Base-by-base conservation (phyloP, 306 rosid genomes). In the Acacia confusa region DNA sequence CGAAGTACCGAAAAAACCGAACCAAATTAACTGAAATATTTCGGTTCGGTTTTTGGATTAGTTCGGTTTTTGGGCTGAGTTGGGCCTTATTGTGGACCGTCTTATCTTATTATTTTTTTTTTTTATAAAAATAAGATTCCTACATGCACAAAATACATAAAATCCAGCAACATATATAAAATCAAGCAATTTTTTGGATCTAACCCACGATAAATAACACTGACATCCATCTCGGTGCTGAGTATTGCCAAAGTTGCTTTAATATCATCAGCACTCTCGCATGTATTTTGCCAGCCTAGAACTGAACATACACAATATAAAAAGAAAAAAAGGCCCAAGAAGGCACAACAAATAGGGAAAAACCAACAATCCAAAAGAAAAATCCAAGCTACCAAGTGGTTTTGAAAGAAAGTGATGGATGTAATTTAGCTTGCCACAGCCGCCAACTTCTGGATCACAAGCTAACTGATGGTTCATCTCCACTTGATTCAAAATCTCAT, bases 271-370 rank as follows among this genome's bases (percentile, higher is more conserved):
- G 85, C 91, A 90, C 87, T 91, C 87, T 96, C 99, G 55, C 94
- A 84, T 41, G 94, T 92, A 74, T 91, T 94, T 83, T 96, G 99
- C 99, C 99, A 96, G 50, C 99, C 99, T 75, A 96, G 78, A 85
- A 96, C 99, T 96, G 91, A 76, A 89, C 63, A 80, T 70, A 79
- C 47, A 69, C 74, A 82, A 85, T 52, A 76, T 53, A 64, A 22
- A 55, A 73, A 75, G 79, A 82, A 47, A 19, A n/a, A 58, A 75
- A 74, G 77, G 47, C 75, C 47, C 20, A n/a, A n/a, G n/a, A 16
- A 73, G 52, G 43, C 47, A 52, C 64, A 44, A 10, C 48, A 24
- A 25, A 71, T 14, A 27, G 34, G 17, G 6, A 44, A 6, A 11
- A 36, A 10, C 72, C 10, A 61, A 78, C 19, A 73, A 64, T 77